Conservation (phyloP, 345 rosid genomes). For the Jatropha curcas region DNA sequence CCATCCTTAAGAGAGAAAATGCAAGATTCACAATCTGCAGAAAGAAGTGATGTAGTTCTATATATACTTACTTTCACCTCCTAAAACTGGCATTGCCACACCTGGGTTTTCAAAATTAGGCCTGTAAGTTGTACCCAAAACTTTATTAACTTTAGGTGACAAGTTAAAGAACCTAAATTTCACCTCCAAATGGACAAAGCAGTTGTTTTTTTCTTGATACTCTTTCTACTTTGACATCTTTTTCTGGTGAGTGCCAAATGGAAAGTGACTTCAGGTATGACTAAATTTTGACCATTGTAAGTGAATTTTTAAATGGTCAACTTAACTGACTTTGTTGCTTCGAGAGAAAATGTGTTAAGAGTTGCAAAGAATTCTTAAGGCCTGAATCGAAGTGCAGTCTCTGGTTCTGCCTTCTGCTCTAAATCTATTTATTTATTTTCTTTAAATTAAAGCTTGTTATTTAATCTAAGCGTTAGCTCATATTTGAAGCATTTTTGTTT, state of each 20-base stretch:
- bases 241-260: constrained; percentile 49
- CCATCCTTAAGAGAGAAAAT: constrained; percentile 30
- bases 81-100: constrained; percentile 58
- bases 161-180: constrained; percentile 59
- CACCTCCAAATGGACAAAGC: constrained; percentile 67
- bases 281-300: constrained; percentile 48
- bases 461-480: neutral
- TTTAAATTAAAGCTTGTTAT: neutral
- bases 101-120: constrained; percentile 71
- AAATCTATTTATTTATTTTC: too few relatives aligned
- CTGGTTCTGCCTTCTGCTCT: constrained; percentile 47
- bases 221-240: constrained; percentile 56
- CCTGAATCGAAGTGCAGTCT: constrained; percentile 74
- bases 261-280: constrained; percentile 52
- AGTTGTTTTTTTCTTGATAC: constrained; percentile 53
- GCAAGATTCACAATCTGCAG: constrained; percentile 43
- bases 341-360: constrained; percentile 56
- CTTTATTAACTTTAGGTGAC: constrained; percentile 62
- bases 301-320: constrained; percentile 58
- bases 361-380: constrained; percentile 52
- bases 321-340: constrained; percentile 49
- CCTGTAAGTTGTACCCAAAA: constrained; percentile 60
- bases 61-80: constrained; percentile 63
- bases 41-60: constrained; percentile 52
- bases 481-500: neutral